Evolutionary conservation across 129 eudicot species (phyloP), one percentile per base, ranked within the genome.

Genomic region (Glebionis coronaria): DNA sequence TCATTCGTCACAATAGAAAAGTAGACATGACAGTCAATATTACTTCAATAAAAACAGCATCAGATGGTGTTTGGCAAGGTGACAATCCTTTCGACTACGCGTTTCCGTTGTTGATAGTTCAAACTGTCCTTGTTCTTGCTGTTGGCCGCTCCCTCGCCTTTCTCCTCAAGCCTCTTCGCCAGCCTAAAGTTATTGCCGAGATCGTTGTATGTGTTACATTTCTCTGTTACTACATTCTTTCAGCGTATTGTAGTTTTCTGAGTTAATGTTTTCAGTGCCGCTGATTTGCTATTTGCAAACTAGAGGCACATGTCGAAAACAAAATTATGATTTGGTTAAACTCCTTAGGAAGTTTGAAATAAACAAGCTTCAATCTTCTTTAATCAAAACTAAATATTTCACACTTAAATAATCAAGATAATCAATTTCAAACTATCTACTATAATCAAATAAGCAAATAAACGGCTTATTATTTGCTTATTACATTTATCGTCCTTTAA

Each of bases 151-250:
- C 68, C 55, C 87, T 90, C 65, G 88, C 87, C 71, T 76, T 90
- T 88, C 81, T 84, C 77, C 73, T 90, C 69, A 90, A 84, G 52
- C 95, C 97, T 44, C 91, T 90, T 75, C 95, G 97, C 2, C 97
- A 90, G 46, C 97, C 97, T 44, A 87, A 80, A 84, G 97, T 90
- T 84, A 82, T 87, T 31, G 97, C 97, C 4, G 97, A 90, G 81
- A 90, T 90, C 18, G 73, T 90, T 27, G 97, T 90, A 82, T 14
- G 96, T 74, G 96, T 74, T 55, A 56, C 23, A 25, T 47, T 10
- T 61, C 20, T 38, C 47, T 40, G 1, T 11, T 28, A 52, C 23
- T 8, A 16, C 57, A 16, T 52, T 15, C 57, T 15, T 3, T 21
- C 3, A 18, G 8, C 25, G 8, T 20, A 10, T 35, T 35, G 10